Conservation (phyloP, 2,329 filamentous ascomycete species). For the Hypoxylon sp. region DNA sequence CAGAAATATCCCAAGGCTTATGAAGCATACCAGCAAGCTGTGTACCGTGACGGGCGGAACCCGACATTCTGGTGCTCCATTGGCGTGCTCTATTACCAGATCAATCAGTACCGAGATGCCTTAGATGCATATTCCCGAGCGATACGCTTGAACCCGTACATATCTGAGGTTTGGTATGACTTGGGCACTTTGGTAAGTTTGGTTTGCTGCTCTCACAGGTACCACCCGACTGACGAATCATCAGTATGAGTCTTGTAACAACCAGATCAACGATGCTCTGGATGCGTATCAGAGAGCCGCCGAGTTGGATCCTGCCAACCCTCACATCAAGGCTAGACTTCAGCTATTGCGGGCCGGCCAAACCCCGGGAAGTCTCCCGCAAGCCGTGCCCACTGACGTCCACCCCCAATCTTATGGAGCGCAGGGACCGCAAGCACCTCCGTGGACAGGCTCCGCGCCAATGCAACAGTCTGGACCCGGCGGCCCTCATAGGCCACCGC, state of each 20-base stretch:
- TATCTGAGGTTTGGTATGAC: slow-evolving; percentile 99
- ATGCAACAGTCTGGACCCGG: slow-evolving; percentile 62
- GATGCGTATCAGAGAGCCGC: slow-evolving; percentile 96
- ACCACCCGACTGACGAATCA: slow-evolving; percentile 52
- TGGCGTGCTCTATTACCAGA: slow-evolving; percentile 98
- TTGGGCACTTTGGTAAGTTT: slow-evolving; percentile 89
- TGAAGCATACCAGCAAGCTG: slow-evolving; percentile 97
- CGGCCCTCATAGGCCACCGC: slow-evolving; percentile 74
- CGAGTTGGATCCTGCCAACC: slow-evolving; percentile 92
- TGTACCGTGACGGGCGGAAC: slow-evolving; percentile 97
- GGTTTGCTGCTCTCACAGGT: slow-evolving; percentile 33
- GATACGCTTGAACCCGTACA: slow-evolving; percentile 96
- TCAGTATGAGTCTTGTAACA: slow-evolving; percentile 98
- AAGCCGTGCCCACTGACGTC: slow-evolving; percentile 92
- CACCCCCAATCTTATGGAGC: slow-evolving; percentile 94
- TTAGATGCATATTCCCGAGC: slow-evolving; percentile 97
- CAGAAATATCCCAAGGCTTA: slow-evolving; percentile 99
- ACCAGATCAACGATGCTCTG: slow-evolving; percentile 95
- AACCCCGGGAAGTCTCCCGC: slow-evolving; percentile 78
- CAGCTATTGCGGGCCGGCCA: slow-evolving; percentile 89
- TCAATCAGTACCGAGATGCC: slow-evolving; percentile 98
- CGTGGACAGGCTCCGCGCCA: slow-evolving; percentile 86
- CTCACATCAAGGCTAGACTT: slow-evolving; percentile 95
- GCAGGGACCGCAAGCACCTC: slow-evolving; percentile 85
- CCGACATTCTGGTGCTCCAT: slow-evolving; percentile 99